These are phyloP conservation scores for Saposhnikovia divaricata DNA, from an alignment of 129 eudicot genomes.

Conservation along the genomic window DNA sequence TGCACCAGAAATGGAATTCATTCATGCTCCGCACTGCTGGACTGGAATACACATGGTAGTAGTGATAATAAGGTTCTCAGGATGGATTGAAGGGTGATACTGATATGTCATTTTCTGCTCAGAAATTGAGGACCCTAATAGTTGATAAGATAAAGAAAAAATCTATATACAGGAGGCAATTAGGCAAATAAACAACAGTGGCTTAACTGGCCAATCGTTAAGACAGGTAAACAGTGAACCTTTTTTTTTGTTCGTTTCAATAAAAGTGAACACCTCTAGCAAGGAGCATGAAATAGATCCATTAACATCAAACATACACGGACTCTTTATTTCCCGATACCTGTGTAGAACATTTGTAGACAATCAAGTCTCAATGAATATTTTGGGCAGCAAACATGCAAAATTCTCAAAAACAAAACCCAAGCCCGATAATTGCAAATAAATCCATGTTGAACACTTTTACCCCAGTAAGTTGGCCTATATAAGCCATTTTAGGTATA, in stretches of 20 bases:
- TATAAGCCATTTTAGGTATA: background rate
- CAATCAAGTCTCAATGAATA: background rate
- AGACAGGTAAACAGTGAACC: background rate
- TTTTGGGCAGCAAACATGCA: background rate
- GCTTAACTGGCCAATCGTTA: background rate
- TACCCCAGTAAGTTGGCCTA: background rate
- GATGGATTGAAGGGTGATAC: background rate
- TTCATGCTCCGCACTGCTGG: constrained; percentile 7
- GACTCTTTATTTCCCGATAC: background rate
- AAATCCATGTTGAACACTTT: background rate
- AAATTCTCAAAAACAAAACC: background rate
- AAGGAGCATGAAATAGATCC: background rate
- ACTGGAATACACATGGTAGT: constrained; percentile 8
- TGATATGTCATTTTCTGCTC: constrained; percentile 7
- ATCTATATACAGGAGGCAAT: background rate
- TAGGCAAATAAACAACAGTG: constrained; percentile 1
- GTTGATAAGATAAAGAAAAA: background rate
- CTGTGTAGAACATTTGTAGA: background rate
- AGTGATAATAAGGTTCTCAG: background rate
- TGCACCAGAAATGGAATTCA: background rate
- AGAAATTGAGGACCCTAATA: background rate
- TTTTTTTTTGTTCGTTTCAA: background rate
- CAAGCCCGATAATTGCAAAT: background rate
- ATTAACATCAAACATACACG: background rate
- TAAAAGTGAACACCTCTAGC: background rate